These are phyloP conservation scores for Aureobasidium melanogenum DNA, from an alignment of 2,329 filamentous ascomycete species.

Conservation along the genomic window DNA sequence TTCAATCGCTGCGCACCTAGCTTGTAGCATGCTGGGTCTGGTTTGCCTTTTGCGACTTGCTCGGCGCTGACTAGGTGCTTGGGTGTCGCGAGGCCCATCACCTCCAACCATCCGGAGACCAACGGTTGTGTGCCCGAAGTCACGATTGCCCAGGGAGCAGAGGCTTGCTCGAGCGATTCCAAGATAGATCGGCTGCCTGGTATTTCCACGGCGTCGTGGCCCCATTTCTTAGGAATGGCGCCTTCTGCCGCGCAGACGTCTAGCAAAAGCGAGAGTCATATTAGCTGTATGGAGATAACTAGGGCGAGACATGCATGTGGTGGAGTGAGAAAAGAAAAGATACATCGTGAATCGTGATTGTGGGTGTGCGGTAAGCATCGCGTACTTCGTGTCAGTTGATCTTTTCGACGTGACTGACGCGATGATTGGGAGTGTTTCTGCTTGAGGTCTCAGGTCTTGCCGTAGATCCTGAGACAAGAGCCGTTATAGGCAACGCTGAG, in stretches of 20 bases:
- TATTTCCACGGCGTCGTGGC: constrained; percentile 72
- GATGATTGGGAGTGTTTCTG: constrained; percentile 8
- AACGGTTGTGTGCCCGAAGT: constrained; percentile 41
- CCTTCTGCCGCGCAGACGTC: constrained; percentile 74
- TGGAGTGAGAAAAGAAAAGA: neutral
- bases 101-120: constrained; percentile 42
- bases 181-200: constrained; percentile 59
- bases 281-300: neutral
- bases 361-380: neutral
- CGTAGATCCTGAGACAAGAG: constrained; percentile 7
- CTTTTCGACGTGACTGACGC: neutral
- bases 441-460: neutral
- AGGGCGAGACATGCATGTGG: constrained; percentile 2
- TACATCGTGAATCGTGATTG: neutral
- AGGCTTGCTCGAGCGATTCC: constrained; percentile 51
- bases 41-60: constrained; percentile 41
- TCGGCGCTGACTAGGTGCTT: constrained; percentile 41
- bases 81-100: constrained; percentile 40
- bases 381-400: neutral
- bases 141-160: constrained; percentile 75
- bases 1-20: constrained; percentile 34
- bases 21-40: constrained; percentile 41
- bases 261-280: constrained; percentile 28
- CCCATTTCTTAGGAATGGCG: constrained; percentile 66
- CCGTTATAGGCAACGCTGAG: neutral